Percentiles rank a stretch among this genome's conserved stretches.
These are phyloP conservation scores for Rhizoctonia solani DNA, from an alignment of 1,284 basidiomycete genomes.

Conservation along the genomic window DNA sequence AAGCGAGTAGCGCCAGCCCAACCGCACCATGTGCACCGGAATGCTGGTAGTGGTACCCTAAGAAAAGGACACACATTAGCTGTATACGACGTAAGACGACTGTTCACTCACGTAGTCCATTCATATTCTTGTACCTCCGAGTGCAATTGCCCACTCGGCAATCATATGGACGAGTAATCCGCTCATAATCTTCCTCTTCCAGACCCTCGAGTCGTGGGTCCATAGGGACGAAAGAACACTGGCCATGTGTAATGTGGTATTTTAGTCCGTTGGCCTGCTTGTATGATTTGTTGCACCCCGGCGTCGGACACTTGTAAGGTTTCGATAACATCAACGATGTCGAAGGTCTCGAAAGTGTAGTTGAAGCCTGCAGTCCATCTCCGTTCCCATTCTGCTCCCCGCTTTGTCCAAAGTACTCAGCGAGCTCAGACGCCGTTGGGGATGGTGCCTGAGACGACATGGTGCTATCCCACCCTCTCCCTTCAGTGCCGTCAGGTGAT, in stretches of 20 bases:
- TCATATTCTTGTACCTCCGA: conserved; percentile 98
- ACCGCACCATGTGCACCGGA: conserved; percentile 92
- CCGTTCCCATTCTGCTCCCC: not conserved
- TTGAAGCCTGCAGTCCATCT: conserved; percentile 46
- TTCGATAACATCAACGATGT: conserved; percentile 63
- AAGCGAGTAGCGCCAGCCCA: conserved; percentile 80
- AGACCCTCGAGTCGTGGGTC: conserved; percentile 65
- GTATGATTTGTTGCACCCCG: conserved; percentile 98
- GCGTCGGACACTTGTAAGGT: conserved; percentile 95
- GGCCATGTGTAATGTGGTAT: conserved; percentile 94
- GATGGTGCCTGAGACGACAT: conserved; percentile 36
- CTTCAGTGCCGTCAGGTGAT: conserved; percentile 7
- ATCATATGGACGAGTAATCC: conserved; percentile 74
- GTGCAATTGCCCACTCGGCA: conserved; percentile 59
- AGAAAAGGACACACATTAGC: not conserved
- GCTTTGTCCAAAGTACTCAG: conserved; percentile 32
- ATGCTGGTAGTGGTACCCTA: conserved; percentile 93
- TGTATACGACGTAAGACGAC: not conserved
- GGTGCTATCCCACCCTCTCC: conserved; percentile 23
- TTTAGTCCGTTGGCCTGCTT: conserved; percentile 97
- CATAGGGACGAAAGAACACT: conserved; percentile 71
- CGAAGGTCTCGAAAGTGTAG: conserved; percentile 34
- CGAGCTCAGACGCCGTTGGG: conserved; percentile 36
- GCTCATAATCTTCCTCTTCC: conserved; percentile 77
- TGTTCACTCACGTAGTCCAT: conserved; percentile 67